Evolutionary conservation across 2,329 filamentous ascomycete genomes (phyloP).

Genomic region (Ophiocordyceps camponoti-leonardi): DNA sequence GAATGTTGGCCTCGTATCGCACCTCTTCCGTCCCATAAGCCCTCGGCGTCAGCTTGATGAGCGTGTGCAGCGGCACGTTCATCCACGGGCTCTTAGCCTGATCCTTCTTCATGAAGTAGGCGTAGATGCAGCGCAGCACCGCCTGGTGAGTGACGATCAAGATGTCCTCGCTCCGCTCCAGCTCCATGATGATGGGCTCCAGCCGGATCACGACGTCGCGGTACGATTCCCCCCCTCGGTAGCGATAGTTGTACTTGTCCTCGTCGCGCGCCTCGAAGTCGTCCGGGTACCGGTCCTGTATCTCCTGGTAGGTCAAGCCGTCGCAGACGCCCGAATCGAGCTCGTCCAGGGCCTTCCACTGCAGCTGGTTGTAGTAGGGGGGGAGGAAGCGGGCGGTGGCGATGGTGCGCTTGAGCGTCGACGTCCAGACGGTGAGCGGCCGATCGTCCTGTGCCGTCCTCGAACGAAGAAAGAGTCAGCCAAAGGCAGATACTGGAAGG

Average conservation of each 20-base stretch:
- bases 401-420: slow-evolving; percentile 62
- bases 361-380: slow-evolving; percentile 72
- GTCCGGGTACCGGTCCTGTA: slow-evolving; percentile 77
- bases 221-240: slow-evolving; percentile 88
- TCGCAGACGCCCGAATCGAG: slow-evolving; percentile 94
- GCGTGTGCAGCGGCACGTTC: slow-evolving; percentile 88
- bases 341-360: slow-evolving; percentile 98
- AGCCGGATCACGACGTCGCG: slow-evolving; percentile 94
- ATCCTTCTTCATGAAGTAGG: slow-evolving; percentile 96
- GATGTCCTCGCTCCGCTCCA: slow-evolving; percentile 91
- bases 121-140: slow-evolving; percentile 90
- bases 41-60: slow-evolving; percentile 90
- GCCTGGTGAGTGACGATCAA: slow-evolving; percentile 97
- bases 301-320: slow-evolving; percentile 88
- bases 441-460: slow-evolving; percentile 43
- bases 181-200: slow-evolving; percentile 98
- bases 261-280: slow-evolving; percentile 92
- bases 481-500: too few relatives aligned
- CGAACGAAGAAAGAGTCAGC: too few relatives aligned
- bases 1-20: slow-evolving; percentile 76
- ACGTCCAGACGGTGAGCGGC: slow-evolving; percentile 45
- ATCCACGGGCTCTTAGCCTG: slow-evolving; percentile 94
- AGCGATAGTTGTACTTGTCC: slow-evolving; percentile 99
- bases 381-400: slow-evolving; percentile 76
- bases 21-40: slow-evolving; percentile 90